A percentile compares a stretch with the other conserved stretches of the same genome.
phyloP scores from a whole-genome alignment of 768 basidiomycete genomes.

The Naematelia encephala region DNA sequence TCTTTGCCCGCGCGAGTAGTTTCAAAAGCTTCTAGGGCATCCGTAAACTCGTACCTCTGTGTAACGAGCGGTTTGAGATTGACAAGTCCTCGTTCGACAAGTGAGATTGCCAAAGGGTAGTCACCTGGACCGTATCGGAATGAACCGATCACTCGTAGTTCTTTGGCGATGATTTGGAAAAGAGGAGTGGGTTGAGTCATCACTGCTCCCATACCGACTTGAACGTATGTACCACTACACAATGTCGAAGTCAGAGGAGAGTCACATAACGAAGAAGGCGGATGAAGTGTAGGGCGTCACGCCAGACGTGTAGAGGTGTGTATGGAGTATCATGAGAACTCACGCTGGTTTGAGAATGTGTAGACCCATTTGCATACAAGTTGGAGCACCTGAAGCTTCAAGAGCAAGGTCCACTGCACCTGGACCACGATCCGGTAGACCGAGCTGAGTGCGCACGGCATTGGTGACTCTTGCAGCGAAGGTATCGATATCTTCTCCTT shows the following conservation, averaged over 20 bases:
- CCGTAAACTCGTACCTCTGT: slow-evolving; percentile 73
- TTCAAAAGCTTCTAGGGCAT: slow-evolving; percentile 75
- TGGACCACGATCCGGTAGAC: slow-evolving; percentile 65
- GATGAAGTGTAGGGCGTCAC: too few species aligned
- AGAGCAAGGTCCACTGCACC: slow-evolving; percentile 75
- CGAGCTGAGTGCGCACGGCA: slow-evolving; percentile 62
- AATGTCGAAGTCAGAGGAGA: too few species aligned
- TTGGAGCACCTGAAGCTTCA: slow-evolving; percentile 87
- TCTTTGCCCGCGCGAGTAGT: slow-evolving; percentile 75
- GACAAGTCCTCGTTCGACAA: slow-evolving; percentile 75
- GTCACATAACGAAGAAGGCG: too few species aligned
- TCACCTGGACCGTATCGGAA: slow-evolving; percentile 60
- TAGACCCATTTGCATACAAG: slow-evolving; percentile 80
- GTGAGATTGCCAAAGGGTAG: slow-evolving; percentile 69
- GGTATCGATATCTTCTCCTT: slow-evolving; percentile 44
- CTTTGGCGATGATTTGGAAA: slow-evolving; percentile 66
- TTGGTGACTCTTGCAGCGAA: slow-evolving; percentile 52
- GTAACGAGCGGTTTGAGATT: slow-evolving; percentile 85
- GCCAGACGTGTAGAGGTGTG: too few species aligned
- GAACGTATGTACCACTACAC: slow-evolving; percentile 5
- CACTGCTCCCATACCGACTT: slow-evolving; percentile 8
- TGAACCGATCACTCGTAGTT: slow-evolving; percentile 75
- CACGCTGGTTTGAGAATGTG: slow-evolving; percentile 60
- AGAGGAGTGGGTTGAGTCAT: slow-evolving; percentile 67
- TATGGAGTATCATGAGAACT: not conserved